These are phyloP conservation scores for Starmera dryadoides DNA, from an alignment of 805 yeast species.

Conservation along the genomic window DNA sequence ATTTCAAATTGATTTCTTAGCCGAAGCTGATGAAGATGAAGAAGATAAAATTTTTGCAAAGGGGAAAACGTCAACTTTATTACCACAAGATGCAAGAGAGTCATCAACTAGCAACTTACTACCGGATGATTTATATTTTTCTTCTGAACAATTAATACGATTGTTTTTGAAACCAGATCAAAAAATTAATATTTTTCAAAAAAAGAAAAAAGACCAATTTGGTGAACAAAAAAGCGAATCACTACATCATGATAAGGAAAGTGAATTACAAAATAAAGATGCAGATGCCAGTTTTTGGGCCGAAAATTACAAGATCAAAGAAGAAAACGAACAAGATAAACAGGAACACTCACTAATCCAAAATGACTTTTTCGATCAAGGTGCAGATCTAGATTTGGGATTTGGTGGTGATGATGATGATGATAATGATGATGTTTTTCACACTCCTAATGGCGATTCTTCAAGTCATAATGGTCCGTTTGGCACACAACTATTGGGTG, in stretches of 20 bases:
- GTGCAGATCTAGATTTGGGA: constrained; percentile 27
- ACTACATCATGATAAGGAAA: background rate
- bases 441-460: background rate
- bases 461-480: constrained; percentile 8
- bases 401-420: constrained; percentile 29
- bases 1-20: constrained; percentile 35
- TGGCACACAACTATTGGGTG: constrained; percentile 23
- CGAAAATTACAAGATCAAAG: constrained; percentile 40
- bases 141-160: constrained; percentile 58
- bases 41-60: constrained; percentile 34
- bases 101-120: constrained; percentile 40
- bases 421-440: constrained; percentile 24
- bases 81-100: constrained; percentile 34
- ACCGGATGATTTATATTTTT: constrained; percentile 70
- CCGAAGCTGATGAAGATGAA: constrained; percentile 24
- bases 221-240: background rate
- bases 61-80: constrained; percentile 25
- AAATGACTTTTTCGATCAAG: constrained; percentile 25
- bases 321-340: constrained; percentile 28
- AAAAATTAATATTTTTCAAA: constrained; percentile 27
- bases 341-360: constrained; percentile 20
- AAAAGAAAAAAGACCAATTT: constrained; percentile 7
- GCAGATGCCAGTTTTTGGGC: constrained; percentile 75
- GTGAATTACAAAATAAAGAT: constrained; percentile 22
- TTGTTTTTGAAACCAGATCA: constrained; percentile 62